These are phyloP conservation scores for Funneliformis caledonium DNA, from an alignment of 371 early-diverging fungal genomes.

Conservation along the genomic window DNA sequence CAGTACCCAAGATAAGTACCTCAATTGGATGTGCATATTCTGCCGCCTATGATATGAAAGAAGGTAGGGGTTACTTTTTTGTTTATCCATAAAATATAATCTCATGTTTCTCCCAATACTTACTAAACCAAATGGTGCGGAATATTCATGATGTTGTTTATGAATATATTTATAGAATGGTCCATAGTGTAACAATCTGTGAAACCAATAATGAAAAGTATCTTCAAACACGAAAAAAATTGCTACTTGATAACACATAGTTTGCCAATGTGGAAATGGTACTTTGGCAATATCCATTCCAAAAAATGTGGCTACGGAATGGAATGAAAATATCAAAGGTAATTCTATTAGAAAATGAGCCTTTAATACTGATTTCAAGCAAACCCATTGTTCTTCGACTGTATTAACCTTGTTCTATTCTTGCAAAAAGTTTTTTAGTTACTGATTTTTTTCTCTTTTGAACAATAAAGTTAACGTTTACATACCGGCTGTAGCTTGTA, in stretches of 20 bases:
- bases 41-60: conserved; percentile 52
- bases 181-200: conserved; percentile 87
- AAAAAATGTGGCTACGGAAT: conserved; percentile 78
- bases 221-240: conserved; percentile 86
- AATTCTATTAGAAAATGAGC: conserved; percentile 79
- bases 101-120: not conserved
- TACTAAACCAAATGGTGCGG: conserved; percentile 85
- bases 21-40: conserved; percentile 89
- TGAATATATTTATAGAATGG: conserved; percentile 88
- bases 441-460: not conserved
- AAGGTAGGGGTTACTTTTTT: not conserved
- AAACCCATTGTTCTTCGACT: conserved; percentile 72
- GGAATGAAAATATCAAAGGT: conserved; percentile 85
- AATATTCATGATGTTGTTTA: conserved; percentile 93
- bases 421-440: not conserved
- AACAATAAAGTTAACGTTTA: conserved; percentile 18
- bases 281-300: conserved; percentile 83
- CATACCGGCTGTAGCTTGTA: conserved; percentile 84
- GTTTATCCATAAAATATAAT: not conserved
- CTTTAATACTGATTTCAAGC: conserved; percentile 70
- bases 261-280: conserved; percentile 84
- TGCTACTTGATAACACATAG: conserved; percentile 56
- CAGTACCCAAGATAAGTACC: conserved; percentile 75
- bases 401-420: conserved; percentile 71
- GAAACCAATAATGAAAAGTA: conserved; percentile 80